A percentile compares a stretch with the other conserved stretches of the same genome.
Conservation (phyloP, 768 basidiomycete species). For the Gymnopilus junonius region DNA sequence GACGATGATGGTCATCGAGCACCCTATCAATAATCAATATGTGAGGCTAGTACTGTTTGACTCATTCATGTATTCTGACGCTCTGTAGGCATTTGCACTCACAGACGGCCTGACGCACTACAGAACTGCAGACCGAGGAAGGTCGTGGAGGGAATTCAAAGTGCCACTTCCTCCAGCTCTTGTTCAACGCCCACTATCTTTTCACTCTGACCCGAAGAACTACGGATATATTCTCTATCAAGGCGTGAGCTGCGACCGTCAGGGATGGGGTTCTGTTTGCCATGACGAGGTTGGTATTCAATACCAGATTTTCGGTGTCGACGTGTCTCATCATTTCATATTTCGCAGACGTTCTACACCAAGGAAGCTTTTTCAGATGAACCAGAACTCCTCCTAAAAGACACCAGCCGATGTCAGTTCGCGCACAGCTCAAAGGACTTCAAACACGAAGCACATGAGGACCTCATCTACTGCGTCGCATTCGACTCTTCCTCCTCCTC, state of each 20-base stretch:
- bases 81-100: conserved; percentile 80
- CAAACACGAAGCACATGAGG: conserved; percentile 71
- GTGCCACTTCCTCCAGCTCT: conserved; percentile 64
- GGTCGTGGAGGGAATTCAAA: conserved; percentile 83
- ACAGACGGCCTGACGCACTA: conserved; percentile 80
- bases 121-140: conserved; percentile 86
- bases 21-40: conserved; percentile 82
- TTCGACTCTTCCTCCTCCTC: conserved; percentile 64
- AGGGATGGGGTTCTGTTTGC: conserved; percentile 61
- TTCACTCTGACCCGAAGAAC: conserved; percentile 80
- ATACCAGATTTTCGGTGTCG: neutral
- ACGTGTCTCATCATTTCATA: conserved; percentile 4
- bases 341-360: conserved; percentile 83
- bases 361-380: conserved; percentile 76
- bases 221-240: conserved; percentile 81
- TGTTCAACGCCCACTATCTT: conserved; percentile 72
- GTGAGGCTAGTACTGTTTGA: conserved; percentile 41
- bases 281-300: conserved; percentile 66
- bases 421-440: conserved; percentile 88
- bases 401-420: conserved; percentile 84
- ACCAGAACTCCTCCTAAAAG: conserved; percentile 61
- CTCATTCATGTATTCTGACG: neutral
- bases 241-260: conserved; percentile 63
- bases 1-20: conserved; percentile 77
- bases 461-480: conserved; percentile 90